Conservation (phyloP, 1,139 yeast species). For the Geotrichum citri-aurantii region DNA sequence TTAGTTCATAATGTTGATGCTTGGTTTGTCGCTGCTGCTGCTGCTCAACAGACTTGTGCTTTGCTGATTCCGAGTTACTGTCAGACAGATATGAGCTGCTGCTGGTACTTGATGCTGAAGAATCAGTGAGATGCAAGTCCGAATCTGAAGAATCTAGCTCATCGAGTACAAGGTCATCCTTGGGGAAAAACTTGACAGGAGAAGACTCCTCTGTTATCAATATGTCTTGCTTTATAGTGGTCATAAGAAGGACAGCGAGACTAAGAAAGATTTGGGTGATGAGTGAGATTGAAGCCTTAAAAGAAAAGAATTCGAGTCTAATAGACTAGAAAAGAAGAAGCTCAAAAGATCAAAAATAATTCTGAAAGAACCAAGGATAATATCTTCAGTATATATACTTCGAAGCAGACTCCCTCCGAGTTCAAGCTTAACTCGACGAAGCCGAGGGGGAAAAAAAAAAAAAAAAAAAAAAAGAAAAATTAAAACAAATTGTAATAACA, state of each 20-base stretch:
- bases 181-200: not conserved
- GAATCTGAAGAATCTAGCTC: not conserved
- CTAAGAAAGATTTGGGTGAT: not conserved
- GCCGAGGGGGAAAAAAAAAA: not conserved
- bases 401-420: not conserved
- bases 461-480: not conserved
- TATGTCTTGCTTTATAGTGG: not conserved
- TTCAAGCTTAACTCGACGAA: not conserved
- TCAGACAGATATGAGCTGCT: not conserved
- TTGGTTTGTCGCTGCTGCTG: not conserved
- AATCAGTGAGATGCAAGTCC: not conserved
- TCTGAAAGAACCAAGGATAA: not conserved
- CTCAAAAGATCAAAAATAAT: not conserved
- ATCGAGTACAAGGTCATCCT: not conserved
- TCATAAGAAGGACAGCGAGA: not conserved
- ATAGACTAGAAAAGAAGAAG: not conserved
- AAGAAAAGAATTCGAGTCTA: not conserved
- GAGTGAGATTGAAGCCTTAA: not conserved
- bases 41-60: not conserved
- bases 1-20: constrained; percentile 10
- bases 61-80: not conserved
- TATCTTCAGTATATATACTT: not conserved
- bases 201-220: not conserved
- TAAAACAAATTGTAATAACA: no score
- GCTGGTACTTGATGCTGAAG: not conserved